Base-by-base conservation (phyloP, 345 rosid genomes). In the Salix arbutifolia region DNA sequence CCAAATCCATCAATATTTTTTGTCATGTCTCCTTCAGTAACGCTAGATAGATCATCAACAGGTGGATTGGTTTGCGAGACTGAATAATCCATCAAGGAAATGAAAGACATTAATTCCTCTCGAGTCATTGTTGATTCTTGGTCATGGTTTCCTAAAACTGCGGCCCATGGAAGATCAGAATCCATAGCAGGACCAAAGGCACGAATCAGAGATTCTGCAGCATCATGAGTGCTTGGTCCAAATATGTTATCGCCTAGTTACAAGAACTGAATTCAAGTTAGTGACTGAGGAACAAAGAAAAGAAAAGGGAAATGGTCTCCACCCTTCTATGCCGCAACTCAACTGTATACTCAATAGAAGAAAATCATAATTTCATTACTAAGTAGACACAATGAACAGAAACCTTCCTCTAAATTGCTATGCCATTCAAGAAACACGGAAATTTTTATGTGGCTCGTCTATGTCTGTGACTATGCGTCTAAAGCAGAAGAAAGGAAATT, bases 111-210 rank as follows among this genome's bases (percentile, higher is more conserved):
- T 85, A 94, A 64, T n/a, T 92, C 97, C 87, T 85, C 83, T 19
- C 96, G 92, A 80, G 78, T 85, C 94, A 94, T 82, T 13, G 98
- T 85, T 46, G 98, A 94, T 74, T 92, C 94, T 64, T 92, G 98
- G 82, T 94, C 98, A 84, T 94, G 98, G 18, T 94, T 94, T 77
- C 98, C 98, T 58, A 94, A 84, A 79, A 94, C 72, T 44, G 97
- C 96, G 3, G 98, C 97, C 97, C 98, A 94, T 30, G 98, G 98
- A 82, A 94, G 75, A 76, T 89, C 80, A 69, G 90, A 86, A 58
- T 89, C 90, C 80, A 87, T 84, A 38, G 91, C 94, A 1, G 97
- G 95, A 82, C 84, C 82, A 84, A 94, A 92, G 53, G 91, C 97
- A 81, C 78, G 28, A 70, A 90, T 72, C 38, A 94, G 76, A 52